These are phyloP conservation scores for Dendrobium nobile DNA, from an alignment of 106 monocot species.

Conservation along the genomic window DNA sequence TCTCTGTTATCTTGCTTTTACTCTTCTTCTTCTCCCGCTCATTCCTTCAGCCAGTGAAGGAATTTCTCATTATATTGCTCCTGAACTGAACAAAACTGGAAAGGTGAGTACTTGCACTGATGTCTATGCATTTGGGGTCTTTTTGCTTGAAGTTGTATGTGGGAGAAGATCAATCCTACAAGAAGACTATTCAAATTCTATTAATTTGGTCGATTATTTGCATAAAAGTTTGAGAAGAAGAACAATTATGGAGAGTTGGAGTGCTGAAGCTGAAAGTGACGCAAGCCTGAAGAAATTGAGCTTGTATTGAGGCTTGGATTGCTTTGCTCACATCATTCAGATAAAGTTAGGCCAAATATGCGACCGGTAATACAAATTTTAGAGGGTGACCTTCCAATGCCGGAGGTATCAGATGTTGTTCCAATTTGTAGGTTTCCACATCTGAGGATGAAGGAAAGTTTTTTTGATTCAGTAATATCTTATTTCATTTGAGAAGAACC, in stretches of 20 bases:
- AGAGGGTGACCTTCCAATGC: conserved; percentile 19
- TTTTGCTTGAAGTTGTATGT: conserved; percentile 60
- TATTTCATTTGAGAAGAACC: too few species aligned
- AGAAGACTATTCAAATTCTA: conserved; percentile 45
- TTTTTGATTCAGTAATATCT: too few species aligned
- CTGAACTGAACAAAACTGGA: conserved; percentile 62
- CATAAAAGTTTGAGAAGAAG: conserved; percentile 6
- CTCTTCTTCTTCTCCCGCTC: too few species aligned
- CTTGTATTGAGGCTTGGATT: conserved; percentile 38
- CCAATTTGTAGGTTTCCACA: too few species aligned
- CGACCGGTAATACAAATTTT: conserved; percentile 26
- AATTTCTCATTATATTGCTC: too few species aligned
- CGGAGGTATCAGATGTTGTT: conserved; percentile 9
- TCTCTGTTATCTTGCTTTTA: too few species aligned
- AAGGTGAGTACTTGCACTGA: conserved; percentile 48
- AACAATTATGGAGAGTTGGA: conserved; percentile 1
- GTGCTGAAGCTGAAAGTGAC: background rate
- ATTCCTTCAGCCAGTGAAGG: too few species aligned
- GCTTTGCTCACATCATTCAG: conserved; percentile 33
- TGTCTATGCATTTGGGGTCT: conserved; percentile 72
- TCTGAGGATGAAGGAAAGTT: too few species aligned
- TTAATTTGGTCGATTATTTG: conserved; percentile 32
- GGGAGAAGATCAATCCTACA: conserved; percentile 51
- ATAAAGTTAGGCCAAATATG: conserved; percentile 31
- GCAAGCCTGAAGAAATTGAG: conserved; percentile 17